A percentile compares a stretch with the other conserved stretches of the same genome.
These are phyloP conservation scores for Takakia lepidozioides DNA, from an alignment of 225 moss, liverwort and hornwort species.

Conservation along the genomic window DNA sequence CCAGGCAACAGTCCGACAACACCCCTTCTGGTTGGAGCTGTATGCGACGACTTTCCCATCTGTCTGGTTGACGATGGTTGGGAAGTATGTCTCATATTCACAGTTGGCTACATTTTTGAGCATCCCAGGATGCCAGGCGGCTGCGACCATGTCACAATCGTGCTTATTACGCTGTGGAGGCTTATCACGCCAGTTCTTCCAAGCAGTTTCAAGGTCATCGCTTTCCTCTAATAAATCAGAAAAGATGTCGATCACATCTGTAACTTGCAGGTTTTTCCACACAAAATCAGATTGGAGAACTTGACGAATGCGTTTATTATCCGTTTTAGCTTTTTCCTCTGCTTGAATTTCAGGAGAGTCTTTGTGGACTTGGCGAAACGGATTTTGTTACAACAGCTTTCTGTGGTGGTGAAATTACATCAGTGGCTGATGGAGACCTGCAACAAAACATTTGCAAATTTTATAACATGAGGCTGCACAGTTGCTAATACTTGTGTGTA, in stretches of 20 bases:
- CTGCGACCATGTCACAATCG: conserved; percentile 5
- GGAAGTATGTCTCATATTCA: conserved; percentile 20
- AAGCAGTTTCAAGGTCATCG: neutral
- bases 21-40: conserved; percentile 16
- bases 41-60: conserved; percentile 32
- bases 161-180: conserved; percentile 2
- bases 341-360: conserved; percentile 8
- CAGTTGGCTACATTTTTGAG: conserved; percentile 5
- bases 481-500: too few species aligned
- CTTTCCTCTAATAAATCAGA: conserved; percentile 1
- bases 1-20: too few species aligned
- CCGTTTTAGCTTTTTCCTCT: conserved; percentile 7
- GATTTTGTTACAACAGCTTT: conserved; percentile 11
- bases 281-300: conserved; percentile 14
- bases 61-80: conserved; percentile 21
- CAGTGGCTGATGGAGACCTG: conserved; percentile 37
- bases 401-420: conserved; percentile 18
- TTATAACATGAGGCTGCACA: too few species aligned
- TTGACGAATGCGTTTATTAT: conserved; percentile 6
- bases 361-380: too few species aligned
- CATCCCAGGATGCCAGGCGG: conserved; percentile 11
- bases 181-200: too few species aligned
- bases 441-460: conserved; percentile 50
- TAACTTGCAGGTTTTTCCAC: conserved; percentile 7
- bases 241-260: conserved; percentile 2